Evolutionary conservation across 495 filamentous ascomycete genomes (phyloP).

Genomic region (Penicillium mononematosum): DNA sequence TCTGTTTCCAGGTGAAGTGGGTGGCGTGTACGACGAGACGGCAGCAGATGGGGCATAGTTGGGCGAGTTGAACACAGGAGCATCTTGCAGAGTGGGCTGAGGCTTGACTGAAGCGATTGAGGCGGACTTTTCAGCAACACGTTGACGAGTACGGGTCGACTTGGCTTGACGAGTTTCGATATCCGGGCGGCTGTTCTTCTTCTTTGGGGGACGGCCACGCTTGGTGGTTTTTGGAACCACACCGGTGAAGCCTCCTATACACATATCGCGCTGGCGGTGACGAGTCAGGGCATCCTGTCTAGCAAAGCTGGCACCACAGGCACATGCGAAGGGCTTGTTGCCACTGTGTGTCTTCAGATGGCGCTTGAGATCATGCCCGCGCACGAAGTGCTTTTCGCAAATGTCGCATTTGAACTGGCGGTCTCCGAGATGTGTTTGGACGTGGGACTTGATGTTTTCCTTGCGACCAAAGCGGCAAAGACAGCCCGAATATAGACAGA

Average conservation of each 20-base stretch:
- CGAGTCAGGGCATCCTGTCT: constrained; percentile 92
- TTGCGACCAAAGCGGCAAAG: constrained; percentile 83
- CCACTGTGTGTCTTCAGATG: constrained; percentile 96
- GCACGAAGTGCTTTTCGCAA: constrained; percentile 91
- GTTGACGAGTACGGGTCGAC: constrained; percentile 49
- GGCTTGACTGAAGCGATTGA: constrained; percentile 32
- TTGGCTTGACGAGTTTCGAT: constrained; percentile 68
- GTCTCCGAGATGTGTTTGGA: constrained; percentile 95
- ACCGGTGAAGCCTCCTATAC: constrained; percentile 85
- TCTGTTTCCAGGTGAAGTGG: constrained; percentile 45
- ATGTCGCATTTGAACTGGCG: constrained; percentile 86
- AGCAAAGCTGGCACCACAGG: constrained; percentile 87
- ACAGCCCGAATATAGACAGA: constrained; percentile 79
- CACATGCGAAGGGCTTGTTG: constrained; percentile 87
- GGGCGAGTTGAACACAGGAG: constrained; percentile 39
- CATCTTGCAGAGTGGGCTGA: constrained; percentile 24
- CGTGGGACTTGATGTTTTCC: constrained; percentile 96
- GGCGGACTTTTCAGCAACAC: constrained; percentile 39
- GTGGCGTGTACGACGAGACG: constrained; percentile 49
- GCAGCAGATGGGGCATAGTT: constrained; percentile 43
- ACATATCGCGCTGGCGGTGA: constrained; percentile 92
- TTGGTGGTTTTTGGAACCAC: constrained; percentile 69
- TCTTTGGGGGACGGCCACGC: constrained; percentile 63
- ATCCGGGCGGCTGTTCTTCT: constrained; percentile 59
- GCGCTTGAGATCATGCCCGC: constrained; percentile 94